Conservation (phyloP, 2,329 filamentous ascomycete genomes). For the Hypoxylon sp. region DNA sequence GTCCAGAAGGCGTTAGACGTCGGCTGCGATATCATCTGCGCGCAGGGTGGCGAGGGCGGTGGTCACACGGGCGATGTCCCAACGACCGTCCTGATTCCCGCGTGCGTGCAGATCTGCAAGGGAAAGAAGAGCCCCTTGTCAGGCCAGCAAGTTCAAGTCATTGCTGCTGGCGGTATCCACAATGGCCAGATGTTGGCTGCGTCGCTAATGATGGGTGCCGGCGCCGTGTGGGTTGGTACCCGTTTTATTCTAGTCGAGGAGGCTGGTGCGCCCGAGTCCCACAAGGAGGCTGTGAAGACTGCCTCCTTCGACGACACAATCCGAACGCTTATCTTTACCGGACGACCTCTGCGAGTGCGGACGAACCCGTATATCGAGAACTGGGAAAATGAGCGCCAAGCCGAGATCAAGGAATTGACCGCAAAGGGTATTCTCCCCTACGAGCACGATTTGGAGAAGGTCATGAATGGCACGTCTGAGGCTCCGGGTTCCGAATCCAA, state of each 20-base stretch:
- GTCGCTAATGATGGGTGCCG: constrained; percentile 90
- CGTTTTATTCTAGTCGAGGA: constrained; percentile 95
- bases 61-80: constrained; percentile 96
- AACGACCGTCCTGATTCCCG: constrained; percentile 91
- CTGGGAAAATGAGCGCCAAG: constrained; percentile 92
- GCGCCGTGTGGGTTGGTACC: constrained; percentile 95
- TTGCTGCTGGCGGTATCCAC: constrained; percentile 94
- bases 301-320: constrained; percentile 95
- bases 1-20: constrained; percentile 94
- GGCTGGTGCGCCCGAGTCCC: constrained; percentile 90
- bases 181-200: constrained; percentile 92
- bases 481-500: constrained; percentile 61
- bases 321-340: constrained; percentile 98
- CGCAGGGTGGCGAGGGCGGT: constrained; percentile 96
- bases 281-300: constrained; percentile 95
- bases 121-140: constrained; percentile 88
- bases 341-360: constrained; percentile 91
- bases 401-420: constrained; percentile 93
- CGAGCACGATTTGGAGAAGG: constrained; percentile 90
- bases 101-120: constrained; percentile 84
- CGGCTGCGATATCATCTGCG: constrained; percentile 96
- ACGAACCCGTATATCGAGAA: constrained; percentile 93
- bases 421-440: constrained; percentile 91
- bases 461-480: constrained; percentile 63
- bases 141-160: constrained; percentile 86